Conservation (phyloP, 805 yeast genomes). For the Kodamaea laetipori region DNA sequence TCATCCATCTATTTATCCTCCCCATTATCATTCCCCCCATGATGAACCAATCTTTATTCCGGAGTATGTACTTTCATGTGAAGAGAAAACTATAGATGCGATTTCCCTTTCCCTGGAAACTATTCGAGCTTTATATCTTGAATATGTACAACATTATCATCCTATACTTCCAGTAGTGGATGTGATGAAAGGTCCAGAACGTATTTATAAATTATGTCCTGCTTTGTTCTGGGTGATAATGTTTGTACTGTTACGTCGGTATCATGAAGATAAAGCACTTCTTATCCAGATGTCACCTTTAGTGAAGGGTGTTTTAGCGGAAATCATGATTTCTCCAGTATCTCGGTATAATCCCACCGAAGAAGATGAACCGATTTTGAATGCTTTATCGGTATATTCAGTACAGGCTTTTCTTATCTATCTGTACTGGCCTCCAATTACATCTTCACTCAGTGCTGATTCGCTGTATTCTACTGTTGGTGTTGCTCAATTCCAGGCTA, state of each 20-base stretch:
- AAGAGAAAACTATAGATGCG: slow-evolving; percentile 72
- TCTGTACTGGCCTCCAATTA: slow-evolving; percentile 94
- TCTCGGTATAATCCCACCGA: slow-evolving; percentile 80
- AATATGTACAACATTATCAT: slow-evolving; percentile 78
- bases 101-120: slow-evolving; percentile 61
- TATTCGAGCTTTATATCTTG: slow-evolving; percentile 63
- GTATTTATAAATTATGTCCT: slow-evolving; percentile 77
- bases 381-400: slow-evolving; percentile 88
- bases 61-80: slow-evolving; percentile 42
- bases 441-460: slow-evolving; percentile 93
- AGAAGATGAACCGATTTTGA: slow-evolving; percentile 77
- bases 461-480: slow-evolving; percentile 96
- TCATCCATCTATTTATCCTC: background rate
- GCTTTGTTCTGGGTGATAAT: slow-evolving; percentile 92
- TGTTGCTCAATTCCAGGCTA: slow-evolving; percentile 88
- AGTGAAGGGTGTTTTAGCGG: slow-evolving; percentile 78
- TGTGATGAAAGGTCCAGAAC: slow-evolving; percentile 76
- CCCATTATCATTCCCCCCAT: background rate
- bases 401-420: slow-evolving; percentile 90
- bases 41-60: background rate
- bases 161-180: slow-evolving; percentile 88
- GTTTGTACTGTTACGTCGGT: slow-evolving; percentile 71
- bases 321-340: slow-evolving; percentile 87
- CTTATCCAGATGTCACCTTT: slow-evolving; percentile 65
- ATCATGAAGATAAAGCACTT: slow-evolving; percentile 40